Conservation (phyloP, 2,329 filamentous ascomycete species). For the Penicillium sclerotigenum region DNA sequence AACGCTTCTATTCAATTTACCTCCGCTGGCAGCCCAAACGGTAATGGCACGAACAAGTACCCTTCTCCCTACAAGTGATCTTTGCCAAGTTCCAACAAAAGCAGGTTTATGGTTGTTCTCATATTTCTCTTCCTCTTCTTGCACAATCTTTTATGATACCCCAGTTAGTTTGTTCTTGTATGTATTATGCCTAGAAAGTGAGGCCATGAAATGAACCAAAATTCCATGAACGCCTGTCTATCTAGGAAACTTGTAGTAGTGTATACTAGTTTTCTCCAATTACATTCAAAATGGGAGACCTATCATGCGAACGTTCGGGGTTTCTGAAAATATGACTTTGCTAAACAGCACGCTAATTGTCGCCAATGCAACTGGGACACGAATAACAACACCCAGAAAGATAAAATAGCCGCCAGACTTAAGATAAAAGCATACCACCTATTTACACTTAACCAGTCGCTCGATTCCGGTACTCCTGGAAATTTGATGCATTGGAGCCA, state of each 20-base stretch:
- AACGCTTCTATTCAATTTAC: neutral
- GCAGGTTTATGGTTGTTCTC: neutral
- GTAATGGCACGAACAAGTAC: neutral
- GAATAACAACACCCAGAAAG: neutral
- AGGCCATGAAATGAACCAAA: neutral
- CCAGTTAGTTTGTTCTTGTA: neutral
- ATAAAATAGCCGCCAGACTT: neutral
- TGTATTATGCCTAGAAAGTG: neutral
- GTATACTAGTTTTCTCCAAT: neutral
- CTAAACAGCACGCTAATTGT: neutral
- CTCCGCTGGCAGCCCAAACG: neutral
- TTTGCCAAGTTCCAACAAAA: neutral
- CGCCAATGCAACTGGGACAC: neutral
- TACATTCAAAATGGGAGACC: neutral
- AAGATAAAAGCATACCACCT: neutral
- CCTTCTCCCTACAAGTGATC: neutral
- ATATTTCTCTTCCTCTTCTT: neutral
- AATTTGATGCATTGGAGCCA: constrained; percentile 31
- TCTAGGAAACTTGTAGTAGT: too few relatives aligned
- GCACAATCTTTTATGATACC: neutral
- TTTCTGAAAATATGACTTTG: neutral
- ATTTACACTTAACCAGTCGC: constrained; percentile 26
- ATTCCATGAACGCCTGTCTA: too few relatives aligned
- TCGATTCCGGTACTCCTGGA: constrained; percentile 46
- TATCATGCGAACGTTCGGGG: too few relatives aligned